These are phyloP conservation scores for Ogataea ramenticola DNA, from an alignment of 805 yeast species.

Conservation along the genomic window DNA sequence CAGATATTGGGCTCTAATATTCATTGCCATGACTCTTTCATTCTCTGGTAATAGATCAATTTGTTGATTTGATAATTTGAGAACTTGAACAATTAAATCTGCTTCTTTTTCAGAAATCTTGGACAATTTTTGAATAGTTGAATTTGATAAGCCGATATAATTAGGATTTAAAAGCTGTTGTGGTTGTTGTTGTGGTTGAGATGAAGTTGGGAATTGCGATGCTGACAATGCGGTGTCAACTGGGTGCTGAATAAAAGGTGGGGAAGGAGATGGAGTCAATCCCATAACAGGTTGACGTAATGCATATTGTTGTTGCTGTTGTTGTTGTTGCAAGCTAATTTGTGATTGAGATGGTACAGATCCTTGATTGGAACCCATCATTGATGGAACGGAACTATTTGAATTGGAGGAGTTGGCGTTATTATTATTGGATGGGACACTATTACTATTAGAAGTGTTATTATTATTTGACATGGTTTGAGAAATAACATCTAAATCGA, in stretches of 20 bases:
- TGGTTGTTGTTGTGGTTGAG: slow-evolving; percentile 2
- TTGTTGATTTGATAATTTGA: slow-evolving; percentile 43
- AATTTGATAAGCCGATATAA: slow-evolving; percentile 43
- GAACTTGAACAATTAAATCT: slow-evolving; percentile 44
- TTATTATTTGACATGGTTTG: slow-evolving; percentile 33
- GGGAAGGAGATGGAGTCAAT: slow-evolving; percentile 3
- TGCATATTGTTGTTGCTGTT: slow-evolving; percentile 2
- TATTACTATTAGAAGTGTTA: slow-evolving; percentile 9
- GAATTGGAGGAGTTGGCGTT: slow-evolving; percentile 5
- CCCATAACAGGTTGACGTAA: neutral
- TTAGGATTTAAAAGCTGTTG: slow-evolving; percentile 21
- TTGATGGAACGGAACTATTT: neutral
- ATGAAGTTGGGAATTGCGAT: neutral
- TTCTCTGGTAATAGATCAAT: slow-evolving; percentile 42
- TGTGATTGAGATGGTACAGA: neutral
- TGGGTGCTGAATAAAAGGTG: neutral
- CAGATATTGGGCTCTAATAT: slow-evolving; percentile 45
- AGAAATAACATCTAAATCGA: slow-evolving; percentile 60
- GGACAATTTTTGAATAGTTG: slow-evolving; percentile 42
- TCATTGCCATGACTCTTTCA: slow-evolving; percentile 47
- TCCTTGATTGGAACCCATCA: neutral
- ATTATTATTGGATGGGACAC: slow-evolving; percentile 3
- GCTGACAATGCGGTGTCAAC: neutral
- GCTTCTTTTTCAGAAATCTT: slow-evolving; percentile 53
- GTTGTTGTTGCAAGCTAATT: slow-evolving; percentile 4